Base-by-base conservation (phyloP, 169 alveolate genomes). In the Babesia sp. region DNA sequence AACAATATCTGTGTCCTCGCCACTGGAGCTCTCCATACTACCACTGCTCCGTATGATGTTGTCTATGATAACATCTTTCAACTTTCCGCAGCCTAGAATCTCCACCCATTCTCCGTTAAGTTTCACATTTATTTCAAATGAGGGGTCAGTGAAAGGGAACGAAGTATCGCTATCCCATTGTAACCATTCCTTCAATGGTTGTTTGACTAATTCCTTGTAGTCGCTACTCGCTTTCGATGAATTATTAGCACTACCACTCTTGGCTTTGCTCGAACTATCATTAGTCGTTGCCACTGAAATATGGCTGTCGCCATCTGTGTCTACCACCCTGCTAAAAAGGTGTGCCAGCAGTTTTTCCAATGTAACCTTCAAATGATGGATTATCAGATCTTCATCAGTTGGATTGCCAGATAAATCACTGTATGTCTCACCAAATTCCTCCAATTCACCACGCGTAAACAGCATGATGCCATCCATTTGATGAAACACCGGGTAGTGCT, bases 401-500 rank as follows among this genome's bases (percentile, higher is more conserved):
- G 4, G 12, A 16, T 18, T n/a, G 48, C 18, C 20, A 0, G 41
- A 6, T 7, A 22, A 26, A 12, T 39, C 28, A 8, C 50, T 46
- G n/a, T 70, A 26, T 7, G 51, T 54, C 75, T 16, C 33, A 78
- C 59, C 76, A 46, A 84, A 54, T 41, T 16, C 18, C 57, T 53
- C 86, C 33, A 34, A 59, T 67, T 60, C 87, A 48, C 64, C 12
- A 22, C 74, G 50, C 1, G 80, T 39, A 48, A 81, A 81, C 5
- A 90, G 50, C 56, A 75, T 50, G 45, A 71, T 68, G 5, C 97
- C 97, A 78, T 94, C 97, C 86, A 94, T 81, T 68, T 95, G 93
- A 79, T 95, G 98, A 81, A 95, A 95, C 45, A 93, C 96, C 22
- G 98, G 98, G 56, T 91, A 95, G 70, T 95, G 98, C n/a, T 92